Conservation (phyloP, 83 land plant species). For the Larix sibirica region DNA sequence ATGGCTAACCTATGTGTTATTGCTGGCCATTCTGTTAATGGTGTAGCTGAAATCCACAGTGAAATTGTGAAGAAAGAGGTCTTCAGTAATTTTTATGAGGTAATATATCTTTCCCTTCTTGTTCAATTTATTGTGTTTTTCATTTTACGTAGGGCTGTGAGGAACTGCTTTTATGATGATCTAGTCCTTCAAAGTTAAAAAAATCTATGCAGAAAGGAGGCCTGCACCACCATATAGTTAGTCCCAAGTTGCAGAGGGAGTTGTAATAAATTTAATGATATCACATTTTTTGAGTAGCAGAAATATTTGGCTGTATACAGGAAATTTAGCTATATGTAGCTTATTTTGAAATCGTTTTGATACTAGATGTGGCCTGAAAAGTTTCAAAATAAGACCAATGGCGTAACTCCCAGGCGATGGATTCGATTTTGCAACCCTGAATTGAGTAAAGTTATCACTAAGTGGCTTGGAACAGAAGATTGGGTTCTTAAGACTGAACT, state of each 20-base stretch:
- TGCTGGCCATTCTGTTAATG: conserved; percentile 94
- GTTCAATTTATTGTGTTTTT: neutral
- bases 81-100: conserved; percentile 91
- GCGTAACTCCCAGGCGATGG: conserved; percentile 98
- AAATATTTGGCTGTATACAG: neutral
- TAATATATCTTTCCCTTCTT: conserved; percentile 18
- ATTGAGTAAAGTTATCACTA: conserved; percentile 78
- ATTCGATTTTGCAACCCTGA: conserved; percentile 92
- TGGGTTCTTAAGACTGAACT: conserved; percentile 89
- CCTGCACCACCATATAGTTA: neutral
- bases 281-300: neutral
- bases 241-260: neutral
- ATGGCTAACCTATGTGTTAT: conserved; percentile 98
- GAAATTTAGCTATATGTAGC: neutral
- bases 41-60: conserved; percentile 97
- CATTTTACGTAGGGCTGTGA: neutral
- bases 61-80: conserved; percentile 96
- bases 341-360: conserved; percentile 4
- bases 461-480: conserved; percentile 86
- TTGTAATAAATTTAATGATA: neutral
- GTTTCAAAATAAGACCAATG: conserved; percentile 98
- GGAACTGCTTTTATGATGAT: neutral
- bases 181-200: neutral
- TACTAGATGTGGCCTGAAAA: conserved; percentile 93
- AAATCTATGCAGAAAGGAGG: neutral